Base-by-base conservation (phyloP, 1,139 yeast genomes). In the Geotrichum carabidarum region DNA sequence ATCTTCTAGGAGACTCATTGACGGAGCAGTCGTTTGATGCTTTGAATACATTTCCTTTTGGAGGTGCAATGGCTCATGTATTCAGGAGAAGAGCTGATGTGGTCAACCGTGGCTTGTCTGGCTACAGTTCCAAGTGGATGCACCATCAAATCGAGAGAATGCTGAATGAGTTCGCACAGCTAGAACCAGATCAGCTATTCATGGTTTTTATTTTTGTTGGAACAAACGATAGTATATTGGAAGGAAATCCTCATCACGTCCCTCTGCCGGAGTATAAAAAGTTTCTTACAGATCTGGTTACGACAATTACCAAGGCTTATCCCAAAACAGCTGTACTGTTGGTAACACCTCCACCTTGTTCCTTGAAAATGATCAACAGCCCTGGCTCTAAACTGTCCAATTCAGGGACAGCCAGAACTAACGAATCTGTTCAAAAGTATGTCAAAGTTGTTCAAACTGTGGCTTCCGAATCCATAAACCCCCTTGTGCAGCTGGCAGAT, bases 181-280 rank as follows among this genome's bases (percentile, higher is more conserved):
- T 48, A 8, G 35, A 32, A 6, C 27, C 22, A 7, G 50, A 51
- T 30, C 44, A 44, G 11, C 50, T 55, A 8, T 55, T 50, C 6
- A 48, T 57, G 41, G 47, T 51, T 8, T 32, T 58, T 17, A 14
- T 58, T 14, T 44, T 56, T 31, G 40, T 58, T 2, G 60, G 60
- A 1, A 56, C 61, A 14, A 58, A 58, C 31, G 61, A 58, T 32
- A 54, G 57, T 9, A 55, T 58, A 8, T 48, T 57, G 11, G 54
- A 56, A n/a, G 61, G 61, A n/a, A 57, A 57, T 45, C 57, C 58
- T 0, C 61, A 58, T 36, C 59, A 58, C 46, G 60, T 58, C 42
- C 53, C 48, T 12, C 41, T 52, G 14, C 41, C 44, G 5, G 51
- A 50, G 18, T 57, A 45, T 35, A 38, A 47, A 31, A 30, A 35